These are phyloP conservation scores for Nannochloropsis salina DNA, from an alignment of 108 stramenopile species.

Conservation along the genomic window DNA sequence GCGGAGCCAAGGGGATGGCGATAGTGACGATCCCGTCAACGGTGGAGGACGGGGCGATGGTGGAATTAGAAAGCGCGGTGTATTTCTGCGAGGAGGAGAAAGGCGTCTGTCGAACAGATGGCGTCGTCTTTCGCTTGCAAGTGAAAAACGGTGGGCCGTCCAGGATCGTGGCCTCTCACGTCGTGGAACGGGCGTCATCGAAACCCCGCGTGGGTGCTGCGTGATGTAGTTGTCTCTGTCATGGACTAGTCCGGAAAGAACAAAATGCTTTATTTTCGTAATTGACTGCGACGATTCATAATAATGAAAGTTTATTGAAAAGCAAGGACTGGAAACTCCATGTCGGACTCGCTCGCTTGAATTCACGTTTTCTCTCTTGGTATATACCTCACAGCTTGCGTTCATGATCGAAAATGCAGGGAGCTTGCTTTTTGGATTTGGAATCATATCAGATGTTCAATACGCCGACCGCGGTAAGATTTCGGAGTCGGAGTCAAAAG, in stretches of 20 bases:
- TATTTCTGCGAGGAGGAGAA: conserved; percentile 18
- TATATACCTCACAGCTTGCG: not conserved
- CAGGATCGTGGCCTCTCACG: not conserved
- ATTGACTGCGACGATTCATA: too few relatives aligned
- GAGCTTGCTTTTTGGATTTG: not conserved
- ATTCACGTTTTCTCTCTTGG: not conserved
- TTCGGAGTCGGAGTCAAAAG: too few relatives aligned
- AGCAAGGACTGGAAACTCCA: too few relatives aligned
- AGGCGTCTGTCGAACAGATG: not conserved
- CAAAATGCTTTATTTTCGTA: too few relatives aligned
- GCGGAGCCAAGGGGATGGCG: not conserved
- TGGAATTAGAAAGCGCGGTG: not conserved
- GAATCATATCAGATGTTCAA: conserved; percentile 10
- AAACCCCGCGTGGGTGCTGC: not conserved
- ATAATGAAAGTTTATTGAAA: too few relatives aligned
- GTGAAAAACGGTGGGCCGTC: not conserved
- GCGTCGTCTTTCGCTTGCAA: not conserved
- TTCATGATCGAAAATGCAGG: not conserved
- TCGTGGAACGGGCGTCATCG: not conserved
- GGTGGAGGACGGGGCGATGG: not conserved
- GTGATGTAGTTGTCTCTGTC: not conserved
- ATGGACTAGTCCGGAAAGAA: too few relatives aligned
- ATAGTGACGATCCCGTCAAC: not conserved
- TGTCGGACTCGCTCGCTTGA: too few relatives aligned
- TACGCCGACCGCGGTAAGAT: not conserved